phyloP scores from a whole-genome alignment of 2,329 filamentous ascomycete species.

The Apiospora malaysiana region DNA sequence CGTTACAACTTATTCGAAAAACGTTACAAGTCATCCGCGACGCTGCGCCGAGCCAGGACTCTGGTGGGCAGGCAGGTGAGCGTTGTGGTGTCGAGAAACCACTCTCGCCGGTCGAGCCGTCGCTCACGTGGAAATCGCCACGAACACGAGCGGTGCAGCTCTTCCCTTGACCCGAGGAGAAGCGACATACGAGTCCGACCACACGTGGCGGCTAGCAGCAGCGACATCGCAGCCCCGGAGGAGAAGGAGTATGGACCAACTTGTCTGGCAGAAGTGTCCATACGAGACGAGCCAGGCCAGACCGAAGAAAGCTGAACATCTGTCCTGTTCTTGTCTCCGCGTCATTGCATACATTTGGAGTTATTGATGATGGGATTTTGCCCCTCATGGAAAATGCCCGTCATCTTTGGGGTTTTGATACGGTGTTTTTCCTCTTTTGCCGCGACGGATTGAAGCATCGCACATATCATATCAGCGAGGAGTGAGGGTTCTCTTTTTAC shows the following conservation, averaged over 20 bases:
- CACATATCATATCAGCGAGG: slow-evolving; percentile 14
- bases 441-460: slow-evolving; percentile 9
- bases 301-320: background rate
- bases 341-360: slow-evolving; percentile 7
- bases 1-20: slow-evolving; percentile 4
- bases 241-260: background rate
- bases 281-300: background rate
- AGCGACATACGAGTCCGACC: background rate
- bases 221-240: background rate
- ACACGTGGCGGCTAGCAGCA: background rate
- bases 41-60: slow-evolving; percentile 9
- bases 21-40: slow-evolving; percentile 7
- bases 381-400: background rate
- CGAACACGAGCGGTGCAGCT: background rate
- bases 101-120: background rate
- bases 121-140: background rate
- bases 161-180: background rate
- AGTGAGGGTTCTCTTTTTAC: slow-evolving; percentile 12
- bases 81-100: slow-evolving; percentile 1
- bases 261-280: background rate
- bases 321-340: background rate
- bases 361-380: background rate
- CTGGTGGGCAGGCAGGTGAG: background rate
- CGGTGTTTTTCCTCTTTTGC: background rate
- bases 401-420: background rate